Percentiles rank a stretch among this genome's conserved stretches.
These are phyloP conservation scores for Mortierella hygrophila DNA, from an alignment of 192 early-diverging fungal species.

Conservation along the genomic window DNA sequence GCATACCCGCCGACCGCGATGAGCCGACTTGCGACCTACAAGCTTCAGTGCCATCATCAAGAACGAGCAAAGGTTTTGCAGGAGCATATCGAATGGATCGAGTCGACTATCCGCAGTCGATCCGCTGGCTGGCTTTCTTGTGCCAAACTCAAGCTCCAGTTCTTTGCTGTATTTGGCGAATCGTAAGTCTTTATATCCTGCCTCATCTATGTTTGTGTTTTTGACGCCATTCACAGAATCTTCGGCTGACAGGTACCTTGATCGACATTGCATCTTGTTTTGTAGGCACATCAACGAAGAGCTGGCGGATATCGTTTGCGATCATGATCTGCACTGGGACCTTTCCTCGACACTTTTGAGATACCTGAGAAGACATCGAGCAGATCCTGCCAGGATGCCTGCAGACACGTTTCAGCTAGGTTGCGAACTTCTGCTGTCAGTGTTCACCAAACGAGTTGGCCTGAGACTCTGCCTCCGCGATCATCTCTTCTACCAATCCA, in stretches of 20 bases:
- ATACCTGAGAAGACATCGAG: slow-evolving; percentile 26
- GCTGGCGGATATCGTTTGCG: slow-evolving; percentile 30
- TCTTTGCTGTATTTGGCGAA: slow-evolving; percentile 39
- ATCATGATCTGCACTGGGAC: slow-evolving; percentile 37
- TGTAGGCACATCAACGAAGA: slow-evolving; percentile 30
- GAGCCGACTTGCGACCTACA: background rate
- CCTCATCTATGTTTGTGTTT: background rate
- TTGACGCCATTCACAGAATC: background rate
- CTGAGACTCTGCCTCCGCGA: slow-evolving; percentile 24
- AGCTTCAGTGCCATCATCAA: background rate
- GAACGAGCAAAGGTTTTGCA: background rate
- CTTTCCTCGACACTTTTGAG: slow-evolving; percentile 21
- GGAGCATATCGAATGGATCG: slow-evolving; percentile 31
- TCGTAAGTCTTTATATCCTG: background rate
- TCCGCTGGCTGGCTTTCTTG: slow-evolving; percentile 34
- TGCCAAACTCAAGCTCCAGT: slow-evolving; percentile 49
- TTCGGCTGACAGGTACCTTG: background rate
- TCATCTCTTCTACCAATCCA: slow-evolving; percentile 26
- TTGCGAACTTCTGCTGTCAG: slow-evolving; percentile 35
- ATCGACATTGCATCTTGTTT: background rate
- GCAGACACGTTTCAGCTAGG: slow-evolving; percentile 24
- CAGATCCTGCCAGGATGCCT: slow-evolving; percentile 30
- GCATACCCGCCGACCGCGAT: slow-evolving; percentile 8
- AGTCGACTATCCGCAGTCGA: slow-evolving; percentile 12
- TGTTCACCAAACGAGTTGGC: slow-evolving; percentile 32